Conservation (phyloP, 2,329 filamentous ascomycete genomes). For the Endocalyx cinctus region DNA sequence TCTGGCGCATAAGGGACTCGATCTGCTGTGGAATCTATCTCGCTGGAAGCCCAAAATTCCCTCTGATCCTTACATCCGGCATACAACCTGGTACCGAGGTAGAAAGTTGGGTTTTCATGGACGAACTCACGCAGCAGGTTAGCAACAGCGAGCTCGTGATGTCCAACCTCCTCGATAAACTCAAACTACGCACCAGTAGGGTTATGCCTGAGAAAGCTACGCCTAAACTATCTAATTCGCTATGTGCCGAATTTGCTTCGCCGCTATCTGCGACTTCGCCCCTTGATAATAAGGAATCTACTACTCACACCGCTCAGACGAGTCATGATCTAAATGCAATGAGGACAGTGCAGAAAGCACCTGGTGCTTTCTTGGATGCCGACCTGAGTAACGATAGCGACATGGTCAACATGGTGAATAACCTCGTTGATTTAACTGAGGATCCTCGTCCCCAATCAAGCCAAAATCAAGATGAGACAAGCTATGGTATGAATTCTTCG, state of each 20-base stretch:
- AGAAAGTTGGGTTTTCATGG: conserved; percentile 22
- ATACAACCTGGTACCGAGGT: conserved; percentile 12
- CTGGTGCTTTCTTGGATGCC: conserved; percentile 15
- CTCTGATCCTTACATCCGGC: conserved; percentile 26
- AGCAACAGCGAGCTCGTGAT: conserved; percentile 16
- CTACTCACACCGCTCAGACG: too few species aligned
- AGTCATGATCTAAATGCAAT: too few species aligned
- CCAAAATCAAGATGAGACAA: conserved; percentile 35
- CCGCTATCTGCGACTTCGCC: too few species aligned
- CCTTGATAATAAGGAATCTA: too few species aligned
- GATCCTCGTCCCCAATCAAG: conserved; percentile 19
- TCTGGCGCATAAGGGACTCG: conserved; percentile 45
- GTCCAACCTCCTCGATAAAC: conserved; percentile 18
- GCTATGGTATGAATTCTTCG: conserved; percentile 51
- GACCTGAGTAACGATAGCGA: conserved; percentile 31
- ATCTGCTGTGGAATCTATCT: conserved; percentile 45
- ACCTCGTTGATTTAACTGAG: conserved; percentile 27
- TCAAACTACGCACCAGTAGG: conserved; percentile 14
- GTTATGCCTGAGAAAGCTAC: conserved; percentile 4
- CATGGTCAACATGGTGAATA: conserved; percentile 38
- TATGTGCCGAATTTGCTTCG: neutral
- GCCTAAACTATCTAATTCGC: conserved; percentile 2
- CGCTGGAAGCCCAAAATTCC: conserved; percentile 35
- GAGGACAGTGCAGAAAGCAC: too few species aligned
- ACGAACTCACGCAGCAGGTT: conserved; percentile 10